Conservation (phyloP, 139 green algal genomes). For the Chlorella sp. region DNA sequence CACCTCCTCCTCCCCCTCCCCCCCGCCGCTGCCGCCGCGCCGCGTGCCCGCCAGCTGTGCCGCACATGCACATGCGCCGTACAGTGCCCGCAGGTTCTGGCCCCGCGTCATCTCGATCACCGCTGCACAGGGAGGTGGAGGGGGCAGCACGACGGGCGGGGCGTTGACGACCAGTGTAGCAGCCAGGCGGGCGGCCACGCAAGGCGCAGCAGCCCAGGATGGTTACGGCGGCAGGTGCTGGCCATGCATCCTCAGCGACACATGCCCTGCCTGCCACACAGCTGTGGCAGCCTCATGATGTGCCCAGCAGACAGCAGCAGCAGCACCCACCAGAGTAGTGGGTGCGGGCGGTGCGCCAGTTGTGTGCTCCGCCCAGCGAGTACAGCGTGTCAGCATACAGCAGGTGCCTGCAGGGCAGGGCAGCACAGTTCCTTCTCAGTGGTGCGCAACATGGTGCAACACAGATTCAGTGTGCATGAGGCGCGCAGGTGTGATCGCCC, state of each 20-base stretch:
- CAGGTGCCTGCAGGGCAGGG: constrained; percentile 52
- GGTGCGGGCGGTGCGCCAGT: constrained; percentile 59
- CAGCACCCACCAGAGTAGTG: constrained; percentile 69
- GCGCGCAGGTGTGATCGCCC: no score
- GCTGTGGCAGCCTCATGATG: neutral
- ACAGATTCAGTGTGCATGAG: no score
- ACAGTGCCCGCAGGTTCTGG: constrained; percentile 54
- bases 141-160: no score
- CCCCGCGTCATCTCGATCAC: constrained; percentile 72
- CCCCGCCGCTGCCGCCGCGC: constrained; percentile 17
- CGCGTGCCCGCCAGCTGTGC: constrained; percentile 46
- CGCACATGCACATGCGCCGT: constrained; percentile 55
- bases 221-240: no score
- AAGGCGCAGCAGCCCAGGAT: no score
- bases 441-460: no score
- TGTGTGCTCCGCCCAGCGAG: constrained; percentile 64
- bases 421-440: no score
- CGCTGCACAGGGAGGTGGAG: constrained; percentile 49
- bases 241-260: no score
- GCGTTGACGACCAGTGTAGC: no score
- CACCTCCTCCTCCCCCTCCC: constrained; percentile 32
- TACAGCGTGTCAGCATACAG: constrained; percentile 84
- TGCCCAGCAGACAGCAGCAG: neutral
- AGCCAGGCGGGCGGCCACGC: no score
- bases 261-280: no score